Base-by-base conservation (phyloP, 768 basidiomycete species). In the Mycena amicta region DNA sequence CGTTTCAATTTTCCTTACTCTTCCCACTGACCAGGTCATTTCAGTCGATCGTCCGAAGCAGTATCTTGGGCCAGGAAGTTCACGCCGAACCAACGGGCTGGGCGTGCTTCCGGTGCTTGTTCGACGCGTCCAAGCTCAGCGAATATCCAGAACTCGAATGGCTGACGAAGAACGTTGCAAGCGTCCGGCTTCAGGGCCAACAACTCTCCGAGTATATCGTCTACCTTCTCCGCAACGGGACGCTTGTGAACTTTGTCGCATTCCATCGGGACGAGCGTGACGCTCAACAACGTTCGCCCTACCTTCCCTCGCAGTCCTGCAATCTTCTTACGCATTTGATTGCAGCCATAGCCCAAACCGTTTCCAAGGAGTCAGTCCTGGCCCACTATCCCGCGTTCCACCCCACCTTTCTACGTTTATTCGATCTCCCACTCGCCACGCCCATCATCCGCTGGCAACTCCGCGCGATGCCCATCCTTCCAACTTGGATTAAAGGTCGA, bases 401-500 rank as follows among this genome's bases (percentile, higher is more conserved):
- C 22, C 61, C 56, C 30, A 62, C 50, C 46, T 47, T 57, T 23
- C 23, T 53, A 22, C 31, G 37, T 13, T 1, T 62, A n/a, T 23
- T 62, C 27, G 56, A 62, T n/a, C 52, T 62, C 13, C 61, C 61
- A 3, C 3, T 20, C 5, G 49, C 53, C 16, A 51, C 52, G 46
- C 30, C 28, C 11, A 49, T 62, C 13, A 30, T 49, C 33, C 53
- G 41, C 13, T 62, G 61, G 61, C 41, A 52, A 15, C 28, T 62
- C 31, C 40, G 57, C 2, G 57, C 37, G n/a, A 12, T 62, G 22
- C 61, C 61, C 22, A 15, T 51, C 5, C 29, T 62, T 5, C 53
- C 52, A 11, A 58, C 56, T 27, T 62, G 56, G 56, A 45, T 59
- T 29, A 43, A 45, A 12, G 53, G 61, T 16, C 61, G 57, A 3